Conservation (phyloP, 371 early-diverging fungal species). For the Rhizopus microsporus region DNA sequence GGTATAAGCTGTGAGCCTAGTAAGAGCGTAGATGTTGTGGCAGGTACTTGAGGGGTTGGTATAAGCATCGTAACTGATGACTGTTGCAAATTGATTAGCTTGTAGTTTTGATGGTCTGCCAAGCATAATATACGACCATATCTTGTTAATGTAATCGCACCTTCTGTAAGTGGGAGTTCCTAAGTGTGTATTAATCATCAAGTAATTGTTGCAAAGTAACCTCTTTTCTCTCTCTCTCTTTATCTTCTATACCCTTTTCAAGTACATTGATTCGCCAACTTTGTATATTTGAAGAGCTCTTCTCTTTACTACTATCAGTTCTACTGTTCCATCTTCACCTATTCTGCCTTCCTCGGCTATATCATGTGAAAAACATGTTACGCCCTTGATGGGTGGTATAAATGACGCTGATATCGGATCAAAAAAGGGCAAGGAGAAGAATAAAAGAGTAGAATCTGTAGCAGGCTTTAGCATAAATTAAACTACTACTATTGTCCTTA, state of each 20-base stretch:
- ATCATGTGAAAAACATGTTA: slow-evolving; percentile 67
- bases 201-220: no score
- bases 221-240: background rate
- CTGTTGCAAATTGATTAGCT: slow-evolving; percentile 56
- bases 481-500: slow-evolving; percentile 26
- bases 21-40: slow-evolving; percentile 35
- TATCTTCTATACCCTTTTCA: slow-evolving; percentile 49
- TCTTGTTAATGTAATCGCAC: slow-evolving; percentile 58
- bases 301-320: slow-evolving; percentile 65
- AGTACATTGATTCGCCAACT: slow-evolving; percentile 47
- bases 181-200: slow-evolving; percentile 17
- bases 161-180: slow-evolving; percentile 69
- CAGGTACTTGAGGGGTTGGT: slow-evolving; percentile 53
- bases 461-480: background rate
- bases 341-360: slow-evolving; percentile 55
- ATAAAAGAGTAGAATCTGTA: slow-evolving; percentile 63
- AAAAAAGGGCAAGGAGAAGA: slow-evolving; percentile 69
- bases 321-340: slow-evolving; percentile 64
- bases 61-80: slow-evolving; percentile 58
- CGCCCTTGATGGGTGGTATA: slow-evolving; percentile 65
- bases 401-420: slow-evolving; percentile 50
- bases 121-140: slow-evolving; percentile 60
- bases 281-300: slow-evolving; percentile 60
- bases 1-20: slow-evolving; percentile 42
- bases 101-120: slow-evolving; percentile 69